Conservation (phyloP, 1,139 yeast species). For the Petasospora rhodanensis region DNA sequence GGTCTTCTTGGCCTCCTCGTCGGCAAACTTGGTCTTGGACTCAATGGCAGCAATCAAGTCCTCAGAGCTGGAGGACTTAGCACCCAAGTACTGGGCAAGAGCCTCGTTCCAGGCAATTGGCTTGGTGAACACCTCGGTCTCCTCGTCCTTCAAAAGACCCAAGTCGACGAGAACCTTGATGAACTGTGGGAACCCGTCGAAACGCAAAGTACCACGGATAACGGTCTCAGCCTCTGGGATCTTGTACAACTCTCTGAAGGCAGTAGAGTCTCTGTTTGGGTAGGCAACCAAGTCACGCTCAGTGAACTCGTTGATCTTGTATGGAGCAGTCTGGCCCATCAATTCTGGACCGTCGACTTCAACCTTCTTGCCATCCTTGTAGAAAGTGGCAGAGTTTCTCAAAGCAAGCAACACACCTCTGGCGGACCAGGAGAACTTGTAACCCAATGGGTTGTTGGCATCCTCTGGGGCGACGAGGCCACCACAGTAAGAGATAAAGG, state of each 20-base stretch:
- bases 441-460: conserved; percentile 96
- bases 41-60: conserved; percentile 76
- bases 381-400: conserved; percentile 88
- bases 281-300: conserved; percentile 64
- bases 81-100: conserved; percentile 67
- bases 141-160: conserved; percentile 83
- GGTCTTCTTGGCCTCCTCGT: conserved; percentile 77
- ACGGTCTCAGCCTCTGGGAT: conserved; percentile 98
- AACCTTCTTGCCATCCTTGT: conserved; percentile 79
- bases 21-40: conserved; percentile 74
- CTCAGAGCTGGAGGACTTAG: conserved; percentile 61
- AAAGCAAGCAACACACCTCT: conserved; percentile 95
- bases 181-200: conserved; percentile 98
- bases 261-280: conserved; percentile 97
- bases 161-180: conserved; percentile 91
- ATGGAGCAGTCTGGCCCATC: conserved; percentile 94
- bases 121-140: conserved; percentile 50
- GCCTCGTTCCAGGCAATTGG: conserved; percentile 88
- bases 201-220: conserved; percentile 94
- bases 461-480: conserved; percentile 98
- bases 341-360: conserved; percentile 82
- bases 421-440: conserved; percentile 98
- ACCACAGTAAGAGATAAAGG: conserved; percentile 96
- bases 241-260: conserved; percentile 83
- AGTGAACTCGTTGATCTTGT: conserved; percentile 93